These are phyloP conservation scores for Penicillium sp. DNA, from an alignment of 2,329 filamentous ascomycete genomes.

Conservation along the genomic window DNA sequence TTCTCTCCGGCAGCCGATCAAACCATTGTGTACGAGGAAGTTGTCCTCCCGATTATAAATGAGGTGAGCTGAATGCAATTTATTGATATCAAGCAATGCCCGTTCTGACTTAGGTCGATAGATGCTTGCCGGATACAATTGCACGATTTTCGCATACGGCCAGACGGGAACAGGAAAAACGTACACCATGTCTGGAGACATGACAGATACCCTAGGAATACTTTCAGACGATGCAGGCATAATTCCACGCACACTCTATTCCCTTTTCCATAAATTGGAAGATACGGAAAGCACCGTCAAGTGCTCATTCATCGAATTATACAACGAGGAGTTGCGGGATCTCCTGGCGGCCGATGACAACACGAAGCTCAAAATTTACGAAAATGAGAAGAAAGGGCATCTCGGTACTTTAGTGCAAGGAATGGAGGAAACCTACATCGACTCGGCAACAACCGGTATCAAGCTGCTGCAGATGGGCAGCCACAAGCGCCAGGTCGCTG, in stretches of 20 bases:
- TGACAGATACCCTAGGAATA: slow-evolving; percentile 82
- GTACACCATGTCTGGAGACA: slow-evolving; percentile 99
- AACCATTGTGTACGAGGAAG: slow-evolving; percentile 90
- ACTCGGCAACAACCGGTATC: slow-evolving; percentile 81
- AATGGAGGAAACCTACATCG: slow-evolving; percentile 96
- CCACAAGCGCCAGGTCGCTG: slow-evolving; percentile 93
- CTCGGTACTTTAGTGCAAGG: slow-evolving; percentile 86
- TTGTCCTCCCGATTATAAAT: slow-evolving; percentile 87
- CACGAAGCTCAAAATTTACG: slow-evolving; percentile 90
- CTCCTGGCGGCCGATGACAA: slow-evolving; percentile 80
- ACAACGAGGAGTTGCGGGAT: slow-evolving; percentile 96
- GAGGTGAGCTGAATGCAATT: slow-evolving; percentile 64
- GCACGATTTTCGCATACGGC: slow-evolving; percentile 97
- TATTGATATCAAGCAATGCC: neutral
- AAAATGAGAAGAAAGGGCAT: slow-evolving; percentile 83
- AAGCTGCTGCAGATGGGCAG: slow-evolving; percentile 86
- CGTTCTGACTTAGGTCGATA: slow-evolving; percentile 43
- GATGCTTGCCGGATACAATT: slow-evolving; percentile 95
- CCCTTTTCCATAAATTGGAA: slow-evolving; percentile 83
- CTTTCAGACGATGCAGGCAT: slow-evolving; percentile 92
- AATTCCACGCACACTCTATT: slow-evolving; percentile 85
- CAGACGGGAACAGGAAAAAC: slow-evolving; percentile 98
- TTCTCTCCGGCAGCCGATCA: slow-evolving; percentile 96
- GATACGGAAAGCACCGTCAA: slow-evolving; percentile 87
- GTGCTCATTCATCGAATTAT: slow-evolving; percentile 97